A percentile compares a stretch with the other conserved stretches of the same genome.
Conservation (phyloP, 2,329 filamentous ascomycete species). For the Tolypocladium cylindrosporum region DNA sequence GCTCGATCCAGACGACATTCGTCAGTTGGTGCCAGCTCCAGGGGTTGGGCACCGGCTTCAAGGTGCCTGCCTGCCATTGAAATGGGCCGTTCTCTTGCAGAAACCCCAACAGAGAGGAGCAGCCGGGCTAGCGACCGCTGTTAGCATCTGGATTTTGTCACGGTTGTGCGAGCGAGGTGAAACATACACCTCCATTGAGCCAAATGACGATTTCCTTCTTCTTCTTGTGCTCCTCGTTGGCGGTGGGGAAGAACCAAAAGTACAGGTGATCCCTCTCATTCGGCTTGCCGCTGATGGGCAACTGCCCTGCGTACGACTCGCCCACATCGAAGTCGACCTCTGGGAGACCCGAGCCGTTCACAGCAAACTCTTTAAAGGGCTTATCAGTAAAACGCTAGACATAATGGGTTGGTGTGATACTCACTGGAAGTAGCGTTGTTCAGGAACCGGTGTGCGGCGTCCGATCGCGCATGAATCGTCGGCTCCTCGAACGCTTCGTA, state of each 20-base stretch:
- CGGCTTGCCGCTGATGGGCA: conserved; percentile 39
- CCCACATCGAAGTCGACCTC: conserved; percentile 55
- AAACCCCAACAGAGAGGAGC: conserved; percentile 55
- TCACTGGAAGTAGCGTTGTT: not conserved
- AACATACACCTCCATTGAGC: conserved; percentile 42
- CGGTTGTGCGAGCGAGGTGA: not conserved
- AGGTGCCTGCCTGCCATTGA: conserved; percentile 60
- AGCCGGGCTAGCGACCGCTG: conserved; percentile 28
- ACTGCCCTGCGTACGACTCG: conserved; percentile 47
- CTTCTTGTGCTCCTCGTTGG: conserved; percentile 28
- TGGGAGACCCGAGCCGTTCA: conserved; percentile 52
- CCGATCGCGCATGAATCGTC: not conserved
- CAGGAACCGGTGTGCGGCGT: not conserved
- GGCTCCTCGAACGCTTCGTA: not conserved
- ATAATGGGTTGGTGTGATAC: not conserved
- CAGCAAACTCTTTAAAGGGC: conserved; percentile 44
- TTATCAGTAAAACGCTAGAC: too few species aligned
- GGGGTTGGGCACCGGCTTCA: conserved; percentile 51
- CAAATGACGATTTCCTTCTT: conserved; percentile 53
- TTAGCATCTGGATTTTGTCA: too few species aligned
- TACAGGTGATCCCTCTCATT: conserved; percentile 45
- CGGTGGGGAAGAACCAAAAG: conserved; percentile 59
- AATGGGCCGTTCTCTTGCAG: conserved; percentile 72
- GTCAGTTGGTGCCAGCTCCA: conserved; percentile 51
- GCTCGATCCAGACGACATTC: conserved; percentile 61